These are phyloP conservation scores for Leptomonas seymouri DNA, from an alignment of 208 protist genomes.

Conservation along the genomic window DNA sequence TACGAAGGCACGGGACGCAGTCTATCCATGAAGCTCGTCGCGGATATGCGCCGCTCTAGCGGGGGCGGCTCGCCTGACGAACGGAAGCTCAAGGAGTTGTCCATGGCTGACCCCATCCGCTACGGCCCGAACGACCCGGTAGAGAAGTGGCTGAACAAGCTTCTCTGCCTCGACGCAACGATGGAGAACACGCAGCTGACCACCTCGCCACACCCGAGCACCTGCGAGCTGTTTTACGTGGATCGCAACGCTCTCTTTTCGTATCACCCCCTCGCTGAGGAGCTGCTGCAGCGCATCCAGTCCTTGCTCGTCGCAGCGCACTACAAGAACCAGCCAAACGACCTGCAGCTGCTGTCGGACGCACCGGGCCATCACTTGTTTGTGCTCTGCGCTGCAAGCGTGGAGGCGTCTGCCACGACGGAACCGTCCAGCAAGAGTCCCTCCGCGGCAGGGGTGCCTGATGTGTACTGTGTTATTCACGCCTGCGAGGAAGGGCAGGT, in stretches of 20 bases:
- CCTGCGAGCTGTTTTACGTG: slow-evolving; percentile 98
- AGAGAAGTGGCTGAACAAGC: slow-evolving; percentile 98
- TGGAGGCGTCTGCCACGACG: slow-evolving; percentile 54
- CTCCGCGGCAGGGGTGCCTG: slow-evolving; percentile 73
- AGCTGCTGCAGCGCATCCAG: slow-evolving; percentile 96
- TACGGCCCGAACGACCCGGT: slow-evolving; percentile 96
- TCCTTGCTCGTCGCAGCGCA: slow-evolving; percentile 96
- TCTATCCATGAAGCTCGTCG: slow-evolving; percentile 99
- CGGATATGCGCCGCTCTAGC: slow-evolving; percentile 94
- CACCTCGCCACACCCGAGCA: slow-evolving; percentile 90
- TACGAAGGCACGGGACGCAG: slow-evolving; percentile 99
- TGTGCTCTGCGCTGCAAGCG: slow-evolving; percentile 92
- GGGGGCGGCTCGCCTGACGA: slow-evolving; percentile 15
- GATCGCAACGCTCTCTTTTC: slow-evolving; percentile 99
- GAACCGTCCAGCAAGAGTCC: slow-evolving; percentile 1
- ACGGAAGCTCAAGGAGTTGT: slow-evolving; percentile 94
- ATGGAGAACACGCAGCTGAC: slow-evolving; percentile 48
- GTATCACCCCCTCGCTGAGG: slow-evolving; percentile 95
- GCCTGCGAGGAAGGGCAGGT: slow-evolving; percentile 97
- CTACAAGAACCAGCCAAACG: slow-evolving; percentile 99
- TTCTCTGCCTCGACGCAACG: slow-evolving; percentile 98
- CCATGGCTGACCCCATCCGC: slow-evolving; percentile 98
- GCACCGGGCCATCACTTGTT: slow-evolving; percentile 99
- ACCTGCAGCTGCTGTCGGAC: slow-evolving; percentile 99
- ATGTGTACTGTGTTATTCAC: slow-evolving; percentile 98